Conservation (phyloP, 352 stramenopile species). For the Pseudoperonospora humuli region DNA sequence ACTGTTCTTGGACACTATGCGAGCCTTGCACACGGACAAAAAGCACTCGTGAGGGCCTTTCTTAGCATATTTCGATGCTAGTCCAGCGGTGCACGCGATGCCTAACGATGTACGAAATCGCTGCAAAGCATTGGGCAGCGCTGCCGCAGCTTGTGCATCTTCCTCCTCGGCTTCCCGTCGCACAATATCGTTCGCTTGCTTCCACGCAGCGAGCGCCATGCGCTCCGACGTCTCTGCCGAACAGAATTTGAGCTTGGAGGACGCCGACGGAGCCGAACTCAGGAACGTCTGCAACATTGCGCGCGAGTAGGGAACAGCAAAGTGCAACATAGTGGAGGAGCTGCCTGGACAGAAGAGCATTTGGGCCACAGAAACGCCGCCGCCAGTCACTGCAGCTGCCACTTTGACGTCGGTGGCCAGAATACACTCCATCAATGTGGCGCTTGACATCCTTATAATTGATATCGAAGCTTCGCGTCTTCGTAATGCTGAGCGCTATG, state of each 20-base stretch:
- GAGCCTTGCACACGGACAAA: slow-evolving; percentile 43
- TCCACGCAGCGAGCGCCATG: slow-evolving; percentile 57
- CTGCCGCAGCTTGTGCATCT: slow-evolving; percentile 7
- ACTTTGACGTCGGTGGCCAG: slow-evolving; percentile 48
- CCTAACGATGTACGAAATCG: slow-evolving; percentile 39
- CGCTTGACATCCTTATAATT: not conserved
- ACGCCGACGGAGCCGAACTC: slow-evolving; percentile 8
- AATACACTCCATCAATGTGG: slow-evolving; percentile 34
- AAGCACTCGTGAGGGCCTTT: slow-evolving; percentile 63
- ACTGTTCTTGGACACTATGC: not conserved
- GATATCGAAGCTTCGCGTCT: no score
- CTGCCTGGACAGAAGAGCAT: slow-evolving; percentile 47
- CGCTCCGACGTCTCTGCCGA: slow-evolving; percentile 48
- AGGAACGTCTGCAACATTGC: slow-evolving; percentile 51
- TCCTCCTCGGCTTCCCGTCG: slow-evolving; percentile 25
- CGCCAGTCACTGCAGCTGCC: slow-evolving; percentile 46
- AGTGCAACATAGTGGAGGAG: slow-evolving; percentile 68
- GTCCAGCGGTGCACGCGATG: slow-evolving; percentile 62
- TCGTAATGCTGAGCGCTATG: no score
- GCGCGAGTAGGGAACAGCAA: slow-evolving; percentile 57
- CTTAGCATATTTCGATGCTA: slow-evolving; percentile 57
- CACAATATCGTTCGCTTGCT: slow-evolving; percentile 33
- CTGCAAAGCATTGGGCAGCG: slow-evolving; percentile 21
- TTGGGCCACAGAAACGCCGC: slow-evolving; percentile 34
- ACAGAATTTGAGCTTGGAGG: slow-evolving; percentile 33